Evolutionary conservation across 805 yeast species (phyloP).

Genomic region (Cyberlindnera xylosilytica): DNA sequence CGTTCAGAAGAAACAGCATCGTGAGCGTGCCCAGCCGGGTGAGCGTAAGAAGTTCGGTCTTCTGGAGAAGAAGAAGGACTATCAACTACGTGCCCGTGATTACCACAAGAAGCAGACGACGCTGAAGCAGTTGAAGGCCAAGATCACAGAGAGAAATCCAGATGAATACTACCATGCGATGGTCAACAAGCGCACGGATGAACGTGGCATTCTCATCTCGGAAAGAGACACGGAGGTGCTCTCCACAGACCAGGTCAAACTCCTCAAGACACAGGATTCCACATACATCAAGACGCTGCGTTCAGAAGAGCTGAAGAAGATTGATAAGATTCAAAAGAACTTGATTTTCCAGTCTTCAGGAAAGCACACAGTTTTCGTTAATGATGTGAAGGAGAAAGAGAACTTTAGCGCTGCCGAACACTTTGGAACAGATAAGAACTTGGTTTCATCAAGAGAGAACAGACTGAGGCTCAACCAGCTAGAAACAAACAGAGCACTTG

Average conservation of each 20-base stretch:
- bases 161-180: constrained; percentile 97
- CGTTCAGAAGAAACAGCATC: constrained; percentile 93
- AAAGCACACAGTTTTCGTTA: constrained; percentile 84
- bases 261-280: constrained; percentile 87
- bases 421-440: constrained; percentile 67
- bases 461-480: constrained; percentile 64
- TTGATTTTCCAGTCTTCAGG: constrained; percentile 58
- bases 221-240: constrained; percentile 64
- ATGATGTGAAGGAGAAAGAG: constrained; percentile 50
- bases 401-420: constrained; percentile 59
- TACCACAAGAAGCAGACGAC: constrained; percentile 57
- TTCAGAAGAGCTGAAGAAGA: constrained; percentile 61
- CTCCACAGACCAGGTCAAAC: constrained; percentile 70
- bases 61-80: constrained; percentile 89
- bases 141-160: constrained; percentile 75
- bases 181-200: constrained; percentile 68
- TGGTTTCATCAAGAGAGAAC: constrained; percentile 66
- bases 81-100: constrained; percentile 66
- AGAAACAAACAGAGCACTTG: constrained; percentile 34
- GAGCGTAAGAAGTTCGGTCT: constrained; percentile 76
- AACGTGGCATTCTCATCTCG: constrained; percentile 60
- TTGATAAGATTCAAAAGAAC: constrained; percentile 46
- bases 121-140: constrained; percentile 66
- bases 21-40: constrained; percentile 86
- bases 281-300: constrained; percentile 80